Evolutionary conservation across 805 yeast genomes (phyloP).

Genomic region (Candida broadrunensis): DNA sequence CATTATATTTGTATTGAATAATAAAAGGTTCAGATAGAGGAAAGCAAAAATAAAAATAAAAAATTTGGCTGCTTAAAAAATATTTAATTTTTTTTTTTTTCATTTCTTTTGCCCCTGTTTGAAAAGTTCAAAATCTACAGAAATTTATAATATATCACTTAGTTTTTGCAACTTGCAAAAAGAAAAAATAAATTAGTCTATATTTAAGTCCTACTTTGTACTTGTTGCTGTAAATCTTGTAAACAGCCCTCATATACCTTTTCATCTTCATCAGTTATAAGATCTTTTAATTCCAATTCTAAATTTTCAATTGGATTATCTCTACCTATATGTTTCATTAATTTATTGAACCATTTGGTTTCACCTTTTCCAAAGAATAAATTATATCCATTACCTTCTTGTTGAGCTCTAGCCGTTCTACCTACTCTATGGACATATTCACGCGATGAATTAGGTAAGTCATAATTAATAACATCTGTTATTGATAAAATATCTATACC

Average conservation of each 20-base stretch:
- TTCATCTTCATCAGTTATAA: constrained; percentile 21
- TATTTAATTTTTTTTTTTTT: neutral
- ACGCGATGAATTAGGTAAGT: constrained; percentile 80
- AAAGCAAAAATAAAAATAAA: too few relatives aligned
- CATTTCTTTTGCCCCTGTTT: too few relatives aligned
- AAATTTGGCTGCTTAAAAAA: neutral
- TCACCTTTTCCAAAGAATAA: constrained; percentile 80
- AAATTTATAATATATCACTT: too few relatives aligned
- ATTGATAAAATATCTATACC: constrained; percentile 82
- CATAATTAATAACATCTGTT: constrained; percentile 81
- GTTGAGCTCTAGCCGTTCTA: constrained; percentile 93
- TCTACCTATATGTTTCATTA: constrained; percentile 50
- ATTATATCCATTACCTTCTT: constrained; percentile 70
- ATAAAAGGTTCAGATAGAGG: too few relatives aligned
- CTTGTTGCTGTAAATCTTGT: constrained; percentile 20
- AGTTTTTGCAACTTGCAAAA: too few relatives aligned
- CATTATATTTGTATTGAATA: neutral
- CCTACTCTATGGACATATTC: constrained; percentile 97
- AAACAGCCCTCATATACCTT: constrained; percentile 22
- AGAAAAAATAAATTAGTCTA: too few relatives aligned
- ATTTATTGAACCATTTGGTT: constrained; percentile 54
- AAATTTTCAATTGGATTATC: constrained; percentile 15
- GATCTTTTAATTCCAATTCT: constrained; percentile 17
- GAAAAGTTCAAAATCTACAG: too few relatives aligned
- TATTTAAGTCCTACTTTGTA: neutral